Evolutionary conservation across 352 stramenopile species (phyloP).

Genomic region (Peronospora belbahrii): DNA sequence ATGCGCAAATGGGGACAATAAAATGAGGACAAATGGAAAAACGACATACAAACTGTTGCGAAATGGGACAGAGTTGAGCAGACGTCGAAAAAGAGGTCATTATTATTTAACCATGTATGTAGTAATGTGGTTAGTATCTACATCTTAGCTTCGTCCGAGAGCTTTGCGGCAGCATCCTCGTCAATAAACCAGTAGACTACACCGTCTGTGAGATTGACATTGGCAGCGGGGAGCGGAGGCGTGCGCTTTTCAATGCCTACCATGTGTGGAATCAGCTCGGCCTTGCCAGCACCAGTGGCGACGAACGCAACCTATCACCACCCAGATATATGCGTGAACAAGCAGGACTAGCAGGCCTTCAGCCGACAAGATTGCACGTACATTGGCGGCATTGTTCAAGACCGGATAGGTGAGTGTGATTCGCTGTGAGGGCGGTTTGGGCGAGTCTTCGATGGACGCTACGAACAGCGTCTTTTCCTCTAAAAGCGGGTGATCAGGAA

Average conservation of each 20-base stretch:
- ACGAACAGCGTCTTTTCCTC: slow-evolving; percentile 81
- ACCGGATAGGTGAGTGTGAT: slow-evolving; percentile 97
- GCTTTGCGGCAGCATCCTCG: slow-evolving; percentile 55
- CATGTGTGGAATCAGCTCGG: slow-evolving; percentile 81
- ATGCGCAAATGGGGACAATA: slow-evolving; percentile 8
- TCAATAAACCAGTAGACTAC: slow-evolving; percentile 82
- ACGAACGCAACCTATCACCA: slow-evolving; percentile 82
- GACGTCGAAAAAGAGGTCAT: too few relatives aligned
- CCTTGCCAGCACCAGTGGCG: slow-evolving; percentile 84
- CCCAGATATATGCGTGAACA: slow-evolving; percentile 4
- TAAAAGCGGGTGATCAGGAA: slow-evolving; percentile 92
- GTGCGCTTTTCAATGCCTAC: slow-evolving; percentile 52
- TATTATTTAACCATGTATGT: too few relatives aligned
- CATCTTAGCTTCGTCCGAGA: slow-evolving; percentile 34
- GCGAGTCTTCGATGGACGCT: slow-evolving; percentile 93
- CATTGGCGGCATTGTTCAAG: slow-evolving; percentile 86
- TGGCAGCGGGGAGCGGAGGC: slow-evolving; percentile 59
- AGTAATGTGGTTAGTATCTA: slow-evolving; percentile 11
- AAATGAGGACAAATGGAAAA: neutral
- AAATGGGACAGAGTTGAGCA: neutral
- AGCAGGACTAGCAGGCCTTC: neutral
- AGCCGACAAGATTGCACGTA: slow-evolving; percentile 27
- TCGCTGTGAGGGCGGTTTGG: slow-evolving; percentile 93
- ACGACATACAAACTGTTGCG: neutral
- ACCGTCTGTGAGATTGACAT: slow-evolving; percentile 61